Evolutionary conservation across 2,329 filamentous ascomycete genomes (phyloP), one percentile per base, ranked within the genome.

Genomic region (Aspergillus sp.): DNA sequence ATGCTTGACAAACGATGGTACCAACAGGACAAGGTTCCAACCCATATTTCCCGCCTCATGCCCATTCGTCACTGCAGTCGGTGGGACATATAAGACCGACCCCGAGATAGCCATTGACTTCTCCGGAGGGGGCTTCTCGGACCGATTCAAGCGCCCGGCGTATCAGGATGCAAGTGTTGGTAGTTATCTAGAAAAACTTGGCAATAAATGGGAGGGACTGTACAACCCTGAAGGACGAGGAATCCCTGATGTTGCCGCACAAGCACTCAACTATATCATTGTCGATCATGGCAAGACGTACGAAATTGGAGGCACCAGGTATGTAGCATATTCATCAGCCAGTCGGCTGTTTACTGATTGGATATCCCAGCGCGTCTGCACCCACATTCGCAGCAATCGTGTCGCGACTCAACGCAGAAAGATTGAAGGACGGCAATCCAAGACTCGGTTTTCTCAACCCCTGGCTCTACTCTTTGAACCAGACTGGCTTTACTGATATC

Each of bases 351-450:
- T 18, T 38, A 11, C 41, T 50, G 8, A 24, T 22, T 49, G n/a
- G 15, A 13, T 1, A 36, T 20, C 11, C 15, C 34, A 77, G 74
- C 67, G 86, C 87, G 0, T 81, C 87, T 2, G 76, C 84, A 0
- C 89, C 89, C 0, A 76, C 85, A 0, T 81, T 88, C 49, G 86
- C 87, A 0, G 81, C 81, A 13, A 80, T 91, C 60, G 75, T 91
- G 48, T 80, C 83, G 1, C 78, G 89, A 38, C 71, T 91, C 50
- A 90, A 90, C 66, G 84, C 86, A 58, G 81, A 83, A 20, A 78
- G 86, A 32, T 71, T 89, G 48, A 74, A 80, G 15, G 74, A 76
- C n/a, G 83, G 83, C 1, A 80, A 80, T 66, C 69, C 80, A 6
- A 66, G 76, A 0, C 71, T 88, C 64, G 85, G 85, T 1, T 87